Conservation (phyloP, 1,284 basidiomycete species). For the Cryptococcus wingfieldii region DNA sequence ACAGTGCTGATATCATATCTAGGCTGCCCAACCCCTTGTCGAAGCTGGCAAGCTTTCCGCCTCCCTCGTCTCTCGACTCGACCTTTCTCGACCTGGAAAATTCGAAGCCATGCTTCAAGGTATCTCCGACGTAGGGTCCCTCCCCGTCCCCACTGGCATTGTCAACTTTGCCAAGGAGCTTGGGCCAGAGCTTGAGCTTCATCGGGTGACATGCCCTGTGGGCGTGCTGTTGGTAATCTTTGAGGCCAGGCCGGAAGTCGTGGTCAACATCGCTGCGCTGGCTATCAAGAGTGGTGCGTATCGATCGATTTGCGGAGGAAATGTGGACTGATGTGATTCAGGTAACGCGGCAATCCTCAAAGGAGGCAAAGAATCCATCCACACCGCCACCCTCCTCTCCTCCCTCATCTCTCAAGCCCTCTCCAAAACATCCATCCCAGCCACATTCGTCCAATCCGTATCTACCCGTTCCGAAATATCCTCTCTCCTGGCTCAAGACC, state of each 20-base stretch:
- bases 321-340: slow-evolving; percentile 28
- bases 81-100: slow-evolving; percentile 79
- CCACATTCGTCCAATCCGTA: slow-evolving; percentile 82
- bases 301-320: slow-evolving; percentile 1
- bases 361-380: slow-evolving; percentile 88
- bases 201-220: slow-evolving; percentile 93
- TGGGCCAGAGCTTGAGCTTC: slow-evolving; percentile 81
- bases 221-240: slow-evolving; percentile 96
- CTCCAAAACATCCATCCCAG: slow-evolving; percentile 65
- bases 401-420: slow-evolving; percentile 77
- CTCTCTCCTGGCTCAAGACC: slow-evolving; percentile 76
- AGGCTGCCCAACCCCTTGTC: slow-evolving; percentile 75
- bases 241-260: slow-evolving; percentile 95
- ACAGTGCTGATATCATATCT: slow-evolving; percentile 1
- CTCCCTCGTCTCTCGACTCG: slow-evolving; percentile 78
- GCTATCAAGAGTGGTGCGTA: slow-evolving; percentile 89
- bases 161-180: slow-evolving; percentile 84
- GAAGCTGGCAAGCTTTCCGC: slow-evolving; percentile 75
- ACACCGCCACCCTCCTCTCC: slow-evolving; percentile 70
- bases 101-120: slow-evolving; percentile 93
- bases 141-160: slow-evolving; percentile 81
- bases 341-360: slow-evolving; percentile 94
- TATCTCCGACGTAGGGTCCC: slow-evolving; percentile 74
- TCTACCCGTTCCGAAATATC: slow-evolving; percentile 91
- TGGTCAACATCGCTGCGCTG: slow-evolving; percentile 92